Percentiles rank a stretch among this genome's conserved stretches.
Conservation (phyloP, 1,284 basidiomycete genomes). For the Psilocybe mexicana region DNA sequence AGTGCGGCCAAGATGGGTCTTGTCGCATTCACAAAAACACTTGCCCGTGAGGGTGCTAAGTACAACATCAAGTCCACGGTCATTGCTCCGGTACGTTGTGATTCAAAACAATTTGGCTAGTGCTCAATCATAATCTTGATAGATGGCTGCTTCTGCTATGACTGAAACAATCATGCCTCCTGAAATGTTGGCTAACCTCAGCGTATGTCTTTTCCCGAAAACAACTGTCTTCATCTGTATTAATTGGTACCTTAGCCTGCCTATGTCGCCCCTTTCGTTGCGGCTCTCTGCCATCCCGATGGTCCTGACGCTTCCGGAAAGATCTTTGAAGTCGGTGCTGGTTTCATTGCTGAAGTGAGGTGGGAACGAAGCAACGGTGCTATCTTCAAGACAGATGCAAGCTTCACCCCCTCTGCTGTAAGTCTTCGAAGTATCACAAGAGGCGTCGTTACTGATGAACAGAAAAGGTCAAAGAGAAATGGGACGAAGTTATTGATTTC, state of each 20-base stretch:
- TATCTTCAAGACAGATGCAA: slow-evolving; percentile 89
- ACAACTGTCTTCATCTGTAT: not conserved
- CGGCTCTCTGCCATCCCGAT: slow-evolving; percentile 74
- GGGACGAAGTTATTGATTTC: slow-evolving; percentile 85
- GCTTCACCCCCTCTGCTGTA: slow-evolving; percentile 94
- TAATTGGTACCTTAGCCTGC: slow-evolving; percentile 61
- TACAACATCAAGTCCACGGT: slow-evolving; percentile 89
- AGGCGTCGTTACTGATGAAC: not conserved
- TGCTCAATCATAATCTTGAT: slow-evolving; percentile 3
- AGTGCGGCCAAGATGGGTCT: slow-evolving; percentile 91
- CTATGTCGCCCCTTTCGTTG: slow-evolving; percentile 92
- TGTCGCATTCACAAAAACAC: slow-evolving; percentile 88
- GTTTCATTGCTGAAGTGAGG: slow-evolving; percentile 89
- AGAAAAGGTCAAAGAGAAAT: slow-evolving; percentile 73
- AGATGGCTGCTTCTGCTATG: slow-evolving; percentile 94
- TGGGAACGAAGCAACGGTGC: slow-evolving; percentile 91
- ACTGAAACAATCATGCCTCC: slow-evolving; percentile 95
- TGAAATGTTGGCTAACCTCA: slow-evolving; percentile 92
- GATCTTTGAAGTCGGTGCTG: slow-evolving; percentile 94
- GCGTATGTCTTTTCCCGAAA: slow-evolving; percentile 43
- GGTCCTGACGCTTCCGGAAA: slow-evolving; percentile 85
- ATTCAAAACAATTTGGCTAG: not conserved
- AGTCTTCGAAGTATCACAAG: slow-evolving; percentile 19
- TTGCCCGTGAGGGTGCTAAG: slow-evolving; percentile 89
- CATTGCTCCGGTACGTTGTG: slow-evolving; percentile 81